Percentiles rank a stretch among this genome's conserved stretches.
Conservation (phyloP, 768 basidiomycete species). For the Clavaria fumosa region DNA sequence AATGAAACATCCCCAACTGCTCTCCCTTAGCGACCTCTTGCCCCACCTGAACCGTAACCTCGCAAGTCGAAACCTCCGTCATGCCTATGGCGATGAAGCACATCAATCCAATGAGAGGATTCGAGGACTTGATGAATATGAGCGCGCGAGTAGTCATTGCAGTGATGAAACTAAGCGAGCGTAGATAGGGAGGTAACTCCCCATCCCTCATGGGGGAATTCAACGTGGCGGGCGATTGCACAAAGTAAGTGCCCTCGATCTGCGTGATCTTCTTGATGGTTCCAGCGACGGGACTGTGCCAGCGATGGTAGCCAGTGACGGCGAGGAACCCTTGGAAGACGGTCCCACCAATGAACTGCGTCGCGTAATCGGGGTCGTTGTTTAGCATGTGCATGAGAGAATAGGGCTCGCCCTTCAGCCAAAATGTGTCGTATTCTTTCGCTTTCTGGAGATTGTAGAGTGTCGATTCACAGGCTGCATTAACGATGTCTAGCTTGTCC, state of each 20-base stretch:
- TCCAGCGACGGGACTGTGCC: conserved; percentile 43
- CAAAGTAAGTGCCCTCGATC: conserved; percentile 38
- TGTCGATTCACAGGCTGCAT: conserved; percentile 38
- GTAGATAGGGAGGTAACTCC: conserved; percentile 13
- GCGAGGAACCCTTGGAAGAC: conserved; percentile 44
- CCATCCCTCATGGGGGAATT: no score
- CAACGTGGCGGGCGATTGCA: conserved; percentile 15
- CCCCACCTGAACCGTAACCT: conserved; percentile 30
- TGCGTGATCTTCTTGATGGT: conserved; percentile 24
- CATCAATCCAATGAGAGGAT: conserved; percentile 37
- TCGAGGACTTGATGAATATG: conserved; percentile 40
- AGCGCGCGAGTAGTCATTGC: conserved; percentile 32
- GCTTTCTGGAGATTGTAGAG: conserved; percentile 29
- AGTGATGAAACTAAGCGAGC: conserved; percentile 28
- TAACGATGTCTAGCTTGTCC: conserved; percentile 22
- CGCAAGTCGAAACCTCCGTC: conserved; percentile 47
- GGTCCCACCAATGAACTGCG: conserved; percentile 33
- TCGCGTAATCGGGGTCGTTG: conserved; percentile 22
- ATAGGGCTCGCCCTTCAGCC: conserved; percentile 48
- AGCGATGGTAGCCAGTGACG: conserved; percentile 42
- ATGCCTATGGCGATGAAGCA: conserved; percentile 45
- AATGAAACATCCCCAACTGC: conserved; percentile 47
- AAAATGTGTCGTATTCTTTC: conserved; percentile 31
- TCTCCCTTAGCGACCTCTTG: conserved; percentile 36
- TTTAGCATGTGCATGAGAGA: conserved; percentile 41